A percentile compares a stretch with the other conserved stretches of the same genome.
Evolutionary conservation across 768 basidiomycete species (phyloP).

Genomic region (Mycena amicta): DNA sequence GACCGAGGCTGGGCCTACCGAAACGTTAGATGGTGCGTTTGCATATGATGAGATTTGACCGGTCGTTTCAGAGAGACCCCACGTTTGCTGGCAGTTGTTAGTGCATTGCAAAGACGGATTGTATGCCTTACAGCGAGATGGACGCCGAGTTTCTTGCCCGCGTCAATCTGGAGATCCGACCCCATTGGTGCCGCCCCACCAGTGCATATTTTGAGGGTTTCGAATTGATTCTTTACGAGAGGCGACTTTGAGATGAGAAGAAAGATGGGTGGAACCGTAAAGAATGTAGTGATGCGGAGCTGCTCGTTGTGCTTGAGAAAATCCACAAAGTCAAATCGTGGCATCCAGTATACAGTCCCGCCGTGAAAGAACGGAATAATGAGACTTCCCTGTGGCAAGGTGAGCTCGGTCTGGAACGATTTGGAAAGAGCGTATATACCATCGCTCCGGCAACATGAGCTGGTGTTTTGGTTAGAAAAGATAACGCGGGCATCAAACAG

Average conservation of each 20-base stretch:
- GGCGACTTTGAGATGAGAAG: conserved; percentile 15
- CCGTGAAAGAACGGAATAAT: conserved; percentile 10
- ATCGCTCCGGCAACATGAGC: conserved; percentile 15
- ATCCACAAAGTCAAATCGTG: conserved; percentile 13
- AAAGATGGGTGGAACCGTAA: conserved; percentile 13
- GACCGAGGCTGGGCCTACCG: too few relatives aligned
- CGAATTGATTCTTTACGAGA: conserved; percentile 13
- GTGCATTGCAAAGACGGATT: too few relatives aligned
- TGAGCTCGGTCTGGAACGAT: neutral
- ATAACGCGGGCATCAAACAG: too few relatives aligned
- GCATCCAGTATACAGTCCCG: conserved; percentile 16
- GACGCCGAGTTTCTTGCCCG: conserved; percentile 12
- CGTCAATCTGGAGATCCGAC: conserved; percentile 11
- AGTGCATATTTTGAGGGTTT: conserved; percentile 1
- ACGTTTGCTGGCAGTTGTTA: too few relatives aligned
- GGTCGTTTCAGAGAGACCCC: conserved; percentile 18
- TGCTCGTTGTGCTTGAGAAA: conserved; percentile 11
- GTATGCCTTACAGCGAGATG: too few relatives aligned
- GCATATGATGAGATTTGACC: conserved; percentile 5
- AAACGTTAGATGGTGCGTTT: too few relatives aligned
- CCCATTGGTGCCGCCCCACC: conserved; percentile 18
- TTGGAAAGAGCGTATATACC: neutral
- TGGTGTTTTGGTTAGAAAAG: too few relatives aligned
- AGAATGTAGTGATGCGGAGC: conserved; percentile 12
- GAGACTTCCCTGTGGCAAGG: conserved; percentile 3